phyloP scores from a whole-genome alignment of 352 stramenopile species.

The Pythium brachiatum region DNA sequence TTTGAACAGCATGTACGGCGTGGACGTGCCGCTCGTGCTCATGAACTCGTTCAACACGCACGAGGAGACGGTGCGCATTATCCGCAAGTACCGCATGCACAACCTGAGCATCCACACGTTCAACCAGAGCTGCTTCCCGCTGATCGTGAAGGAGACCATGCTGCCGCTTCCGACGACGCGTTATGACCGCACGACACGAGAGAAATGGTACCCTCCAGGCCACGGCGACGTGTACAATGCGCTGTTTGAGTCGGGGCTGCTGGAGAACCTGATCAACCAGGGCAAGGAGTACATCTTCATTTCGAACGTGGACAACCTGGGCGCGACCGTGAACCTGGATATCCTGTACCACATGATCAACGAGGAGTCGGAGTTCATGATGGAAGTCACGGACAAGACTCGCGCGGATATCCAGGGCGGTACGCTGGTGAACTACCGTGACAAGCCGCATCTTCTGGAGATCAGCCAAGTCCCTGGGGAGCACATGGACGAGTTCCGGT shows the following conservation, averaged over 20 bases:
- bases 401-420: constrained; percentile 90
- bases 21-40: constrained; percentile 98
- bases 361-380: constrained; percentile 96
- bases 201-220: constrained; percentile 95
- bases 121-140: constrained; percentile 92
- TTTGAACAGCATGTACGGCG: constrained; percentile 89
- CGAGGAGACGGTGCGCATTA: constrained; percentile 97
- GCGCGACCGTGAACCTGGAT: constrained; percentile 95
- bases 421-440: constrained; percentile 88
- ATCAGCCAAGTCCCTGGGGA: constrained; percentile 95
- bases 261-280: constrained; percentile 94
- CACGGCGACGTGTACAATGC: constrained; percentile 99
- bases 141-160: constrained; percentile 90
- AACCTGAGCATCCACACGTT: constrained; percentile 95
- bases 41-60: constrained; percentile 99
- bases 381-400: constrained; percentile 97
- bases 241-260: constrained; percentile 94
- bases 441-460: constrained; percentile 96
- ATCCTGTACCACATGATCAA: constrained; percentile 99
- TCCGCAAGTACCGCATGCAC: constrained; percentile 96
- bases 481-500: constrained; percentile 93
- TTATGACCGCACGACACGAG: constrained; percentile 72
- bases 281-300: constrained; percentile 99
- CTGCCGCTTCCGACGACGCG: constrained; percentile 85
- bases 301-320: constrained; percentile 99